Conservation (phyloP, 2,329 filamentous ascomycete genomes). For the Triangularia verruculosa region DNA sequence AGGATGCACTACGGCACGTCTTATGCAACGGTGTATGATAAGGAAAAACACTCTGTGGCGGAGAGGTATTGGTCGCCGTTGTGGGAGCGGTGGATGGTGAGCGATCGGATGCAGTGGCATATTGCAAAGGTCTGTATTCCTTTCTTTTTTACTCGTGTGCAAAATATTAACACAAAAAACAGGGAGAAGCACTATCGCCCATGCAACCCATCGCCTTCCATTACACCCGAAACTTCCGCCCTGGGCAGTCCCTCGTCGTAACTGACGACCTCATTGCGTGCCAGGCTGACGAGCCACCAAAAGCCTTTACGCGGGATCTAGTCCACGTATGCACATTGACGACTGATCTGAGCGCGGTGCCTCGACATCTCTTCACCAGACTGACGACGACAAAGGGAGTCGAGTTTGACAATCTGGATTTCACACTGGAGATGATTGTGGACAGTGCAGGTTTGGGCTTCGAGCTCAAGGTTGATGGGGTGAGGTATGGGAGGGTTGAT, state of each 20-base stretch:
- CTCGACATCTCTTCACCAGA: slow-evolving; percentile 68
- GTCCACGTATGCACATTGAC: slow-evolving; percentile 75
- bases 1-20: slow-evolving; percentile 77
- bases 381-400: slow-evolving; percentile 75
- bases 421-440: slow-evolving; percentile 79
- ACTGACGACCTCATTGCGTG: slow-evolving; percentile 79
- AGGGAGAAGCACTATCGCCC: slow-evolving; percentile 75
- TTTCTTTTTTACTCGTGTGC: background rate
- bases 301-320: slow-evolving; percentile 57
- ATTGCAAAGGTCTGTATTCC: slow-evolving; percentile 63
- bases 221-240: slow-evolving; percentile 81
- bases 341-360: slow-evolving; percentile 75
- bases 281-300: slow-evolving; percentile 64
- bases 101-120: slow-evolving; percentile 82
- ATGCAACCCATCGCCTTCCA: slow-evolving; percentile 74
- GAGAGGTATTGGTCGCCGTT: slow-evolving; percentile 77
- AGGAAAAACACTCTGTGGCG: slow-evolving; percentile 66
- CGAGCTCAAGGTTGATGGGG: slow-evolving; percentile 74
- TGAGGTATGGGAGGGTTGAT: slow-evolving; percentile 72
- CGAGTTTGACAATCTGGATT: slow-evolving; percentile 79
- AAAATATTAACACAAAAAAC: slow-evolving; percentile 4
- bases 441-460: slow-evolving; percentile 74
- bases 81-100: slow-evolving; percentile 82
- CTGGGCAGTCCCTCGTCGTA: slow-evolving; percentile 71
- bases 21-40: slow-evolving; percentile 78